These are phyloP conservation scores for Xylaria longipes DNA, from an alignment of 495 filamentous ascomycete genomes.

Conservation along the genomic window DNA sequence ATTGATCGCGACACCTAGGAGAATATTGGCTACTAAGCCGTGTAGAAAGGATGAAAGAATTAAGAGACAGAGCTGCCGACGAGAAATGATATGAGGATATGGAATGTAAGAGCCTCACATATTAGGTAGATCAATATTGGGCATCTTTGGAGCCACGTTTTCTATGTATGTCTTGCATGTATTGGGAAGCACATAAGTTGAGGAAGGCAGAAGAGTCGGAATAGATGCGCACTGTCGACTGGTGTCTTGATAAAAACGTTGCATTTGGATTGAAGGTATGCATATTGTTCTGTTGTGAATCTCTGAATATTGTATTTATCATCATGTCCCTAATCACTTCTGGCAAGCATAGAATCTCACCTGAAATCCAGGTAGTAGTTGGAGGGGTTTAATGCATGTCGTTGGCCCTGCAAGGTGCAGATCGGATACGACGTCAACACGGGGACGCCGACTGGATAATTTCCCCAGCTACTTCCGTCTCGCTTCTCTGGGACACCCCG, in stretches of 20 bases:
- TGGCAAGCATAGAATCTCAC: not conserved
- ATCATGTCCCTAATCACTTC: not conserved
- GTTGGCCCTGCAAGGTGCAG: conserved; percentile 10
- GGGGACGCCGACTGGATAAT: conserved; percentile 19
- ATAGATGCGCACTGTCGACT: not conserved
- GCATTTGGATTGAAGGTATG: not conserved
- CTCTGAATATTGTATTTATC: not conserved
- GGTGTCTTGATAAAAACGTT: not conserved
- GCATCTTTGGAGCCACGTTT: not conserved
- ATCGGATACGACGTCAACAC: conserved; percentile 12
- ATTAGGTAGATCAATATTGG: not conserved
- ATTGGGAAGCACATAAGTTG: not conserved
- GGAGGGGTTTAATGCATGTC: not conserved
- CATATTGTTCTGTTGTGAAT: not conserved
- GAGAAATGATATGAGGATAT: not conserved
- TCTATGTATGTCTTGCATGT: not conserved
- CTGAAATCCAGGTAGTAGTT: conserved; percentile 1
- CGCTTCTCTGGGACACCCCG: not conserved
- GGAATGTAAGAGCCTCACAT: not conserved
- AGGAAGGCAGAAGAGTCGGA: not conserved
- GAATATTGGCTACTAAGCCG: not conserved
- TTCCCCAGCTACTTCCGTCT: not conserved
- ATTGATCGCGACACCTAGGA: not conserved
- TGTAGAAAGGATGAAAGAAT: not conserved
- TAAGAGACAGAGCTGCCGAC: not conserved